Evolutionary conservation across 352 stramenopile species (phyloP).

Genomic region (Phytophthora capsici): DNA sequence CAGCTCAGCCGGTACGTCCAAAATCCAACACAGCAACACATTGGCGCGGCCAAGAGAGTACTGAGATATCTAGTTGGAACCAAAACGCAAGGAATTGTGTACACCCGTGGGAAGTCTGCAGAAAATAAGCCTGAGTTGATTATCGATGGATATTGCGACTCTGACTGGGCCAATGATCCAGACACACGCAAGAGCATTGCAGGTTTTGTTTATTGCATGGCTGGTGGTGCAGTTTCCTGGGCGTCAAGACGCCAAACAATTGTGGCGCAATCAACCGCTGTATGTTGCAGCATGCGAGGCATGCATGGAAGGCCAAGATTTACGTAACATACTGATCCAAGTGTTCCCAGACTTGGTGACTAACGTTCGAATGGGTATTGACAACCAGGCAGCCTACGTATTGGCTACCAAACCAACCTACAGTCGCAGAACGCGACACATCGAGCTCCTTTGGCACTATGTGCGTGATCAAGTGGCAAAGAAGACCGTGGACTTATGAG

Average conservation of each 20-base stretch:
- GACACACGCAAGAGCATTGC: not conserved
- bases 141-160: conserved; percentile 2
- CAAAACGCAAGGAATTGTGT: conserved; percentile 8
- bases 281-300: conserved; percentile 7
- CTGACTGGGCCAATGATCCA: not conserved
- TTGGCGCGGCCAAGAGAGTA: conserved; percentile 3
- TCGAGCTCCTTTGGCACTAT: conserved; percentile 1
- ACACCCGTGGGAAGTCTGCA: not conserved
- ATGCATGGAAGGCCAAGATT: conserved; percentile 1
- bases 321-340: not conserved
- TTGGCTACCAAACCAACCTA: not conserved
- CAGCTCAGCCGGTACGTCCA: conserved; percentile 12
- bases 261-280: conserved; percentile 2
- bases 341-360: not conserved
- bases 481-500: not conserved
- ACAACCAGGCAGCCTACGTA: not conserved
- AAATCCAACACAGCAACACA: conserved; percentile 2
- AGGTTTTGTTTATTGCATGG: conserved; percentile 1
- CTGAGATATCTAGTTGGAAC: not conserved
- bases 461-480: not conserved
- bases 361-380: not conserved
- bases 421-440: conserved; percentile 5
- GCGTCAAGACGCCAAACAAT: not conserved
- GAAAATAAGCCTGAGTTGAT: not conserved
- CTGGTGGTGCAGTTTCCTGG: not conserved